A percentile compares a stretch with the other conserved stretches of the same genome.
These are phyloP conservation scores for Actinomortierella wolfii DNA, from an alignment of 371 early-diverging fungal species.

Conservation along the genomic window DNA sequence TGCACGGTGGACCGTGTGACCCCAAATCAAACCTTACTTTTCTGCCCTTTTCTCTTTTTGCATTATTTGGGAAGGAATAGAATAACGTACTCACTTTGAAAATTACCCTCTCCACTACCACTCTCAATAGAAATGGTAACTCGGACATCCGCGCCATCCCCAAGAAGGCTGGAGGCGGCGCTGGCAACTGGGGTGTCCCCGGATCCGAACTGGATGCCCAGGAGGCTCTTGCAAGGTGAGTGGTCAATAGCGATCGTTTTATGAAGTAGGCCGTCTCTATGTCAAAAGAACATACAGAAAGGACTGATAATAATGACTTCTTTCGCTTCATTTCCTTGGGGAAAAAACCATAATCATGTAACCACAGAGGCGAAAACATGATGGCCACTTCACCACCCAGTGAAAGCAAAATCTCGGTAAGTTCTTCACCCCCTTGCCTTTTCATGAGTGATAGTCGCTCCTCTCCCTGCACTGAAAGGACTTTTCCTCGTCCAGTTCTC, in stretches of 20 bases:
- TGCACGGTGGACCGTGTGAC: too few species aligned
- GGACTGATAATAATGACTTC: not conserved
- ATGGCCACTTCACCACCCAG: conserved; percentile 19
- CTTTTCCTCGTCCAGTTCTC: not conserved
- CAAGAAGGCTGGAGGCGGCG: conserved; percentile 41
- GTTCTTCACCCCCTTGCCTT: not conserved
- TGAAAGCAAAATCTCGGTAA: conserved; percentile 41
- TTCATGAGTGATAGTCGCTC: not conserved
- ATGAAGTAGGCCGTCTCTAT: not conserved
- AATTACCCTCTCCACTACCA: not conserved
- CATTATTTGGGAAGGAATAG: not conserved
- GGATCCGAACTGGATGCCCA: conserved; percentile 31
- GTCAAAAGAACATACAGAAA: conserved; percentile 6
- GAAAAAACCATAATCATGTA: not conserved
- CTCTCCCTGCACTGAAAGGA: too few species aligned
- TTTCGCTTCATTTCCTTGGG: not conserved
- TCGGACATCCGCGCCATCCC: conserved; percentile 38
- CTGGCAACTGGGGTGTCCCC: conserved; percentile 45
- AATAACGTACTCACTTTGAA: not conserved
- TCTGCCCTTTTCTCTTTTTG: not conserved
- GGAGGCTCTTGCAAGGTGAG: conserved; percentile 23
- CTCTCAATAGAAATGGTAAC: conserved; percentile 15
- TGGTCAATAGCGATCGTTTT: not conserved
- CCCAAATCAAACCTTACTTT: not conserved
- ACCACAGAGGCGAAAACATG: not conserved